phyloP scores from a whole-genome alignment of 441 rosid genomes.

The Corymbia calophylla region DNA sequence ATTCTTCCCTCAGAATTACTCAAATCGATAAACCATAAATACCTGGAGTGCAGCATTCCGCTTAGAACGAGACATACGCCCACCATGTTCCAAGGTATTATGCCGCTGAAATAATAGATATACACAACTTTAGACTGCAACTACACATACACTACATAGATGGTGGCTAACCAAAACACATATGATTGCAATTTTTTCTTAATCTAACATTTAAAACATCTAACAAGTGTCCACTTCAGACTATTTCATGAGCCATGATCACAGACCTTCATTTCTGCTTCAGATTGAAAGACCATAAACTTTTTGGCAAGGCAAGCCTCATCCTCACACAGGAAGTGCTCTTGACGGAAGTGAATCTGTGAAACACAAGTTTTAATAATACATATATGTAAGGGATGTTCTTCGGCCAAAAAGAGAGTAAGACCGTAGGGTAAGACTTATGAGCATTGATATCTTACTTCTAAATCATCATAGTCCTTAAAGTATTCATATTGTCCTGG shows the following conservation, averaged over 20 bases:
- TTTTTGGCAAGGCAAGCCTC: constrained; percentile 87
- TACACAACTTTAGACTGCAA: background rate
- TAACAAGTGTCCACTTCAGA: background rate
- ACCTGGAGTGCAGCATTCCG: constrained; percentile 93
- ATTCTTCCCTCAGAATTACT: background rate
- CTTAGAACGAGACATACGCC: constrained; percentile 88
- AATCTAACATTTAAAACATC: background rate
- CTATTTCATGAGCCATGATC: background rate
- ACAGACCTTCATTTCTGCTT: constrained; percentile 85
- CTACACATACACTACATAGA: background rate
- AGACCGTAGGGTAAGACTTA: background rate
- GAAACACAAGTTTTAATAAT: constrained; percentile 1
- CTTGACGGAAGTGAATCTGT: constrained; percentile 85
- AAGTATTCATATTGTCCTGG: constrained; percentile 90
- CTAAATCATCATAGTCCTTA: constrained; percentile 86
- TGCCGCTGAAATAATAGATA: constrained; percentile 58
- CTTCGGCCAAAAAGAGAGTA: background rate
- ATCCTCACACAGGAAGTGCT: constrained; percentile 91
- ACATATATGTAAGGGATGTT: background rate
- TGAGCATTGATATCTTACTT: constrained; percentile 33
- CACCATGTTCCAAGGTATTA: constrained; percentile 84
- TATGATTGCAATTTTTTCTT: background rate
- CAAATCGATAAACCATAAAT: constrained; percentile 2
- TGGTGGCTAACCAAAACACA: background rate
- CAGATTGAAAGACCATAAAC: constrained; percentile 76